A percentile compares a stretch with the other conserved stretches of the same genome.
phyloP scores from a whole-genome alignment of 352 stramenopile genomes.

The Globisporangium perplexum region DNA sequence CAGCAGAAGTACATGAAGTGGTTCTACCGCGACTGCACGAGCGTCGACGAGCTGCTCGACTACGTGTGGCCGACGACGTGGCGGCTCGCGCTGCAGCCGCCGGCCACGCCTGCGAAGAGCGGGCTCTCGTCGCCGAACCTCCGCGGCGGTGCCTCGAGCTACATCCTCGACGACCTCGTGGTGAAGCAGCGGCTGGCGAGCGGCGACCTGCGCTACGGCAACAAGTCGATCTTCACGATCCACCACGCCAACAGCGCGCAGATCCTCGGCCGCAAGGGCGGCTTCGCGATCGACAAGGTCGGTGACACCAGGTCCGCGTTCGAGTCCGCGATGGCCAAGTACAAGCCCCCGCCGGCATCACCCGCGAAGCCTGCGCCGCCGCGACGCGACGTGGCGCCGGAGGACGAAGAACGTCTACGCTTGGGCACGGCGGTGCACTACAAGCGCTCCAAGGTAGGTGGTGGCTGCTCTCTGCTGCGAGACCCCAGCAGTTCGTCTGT shows the following conservation, averaged over 20 bases:
- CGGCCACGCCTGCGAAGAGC: not conserved
- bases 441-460: constrained; percentile 6
- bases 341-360: not conserved
- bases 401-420: constrained; percentile 10
- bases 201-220: constrained; percentile 36
- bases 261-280: constrained; percentile 18
- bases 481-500: no score
- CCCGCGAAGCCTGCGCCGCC: not conserved
- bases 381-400: not conserved
- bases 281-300: constrained; percentile 16
- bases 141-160: constrained; percentile 12
- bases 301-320: constrained; percentile 19
- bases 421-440: constrained; percentile 13
- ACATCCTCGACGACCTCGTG: constrained; percentile 50
- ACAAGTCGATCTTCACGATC: constrained; percentile 45
- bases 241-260: constrained; percentile 32
- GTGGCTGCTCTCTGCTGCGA: not conserved
- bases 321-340: constrained; percentile 1
- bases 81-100: constrained; percentile 10
- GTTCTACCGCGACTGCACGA: constrained; percentile 53
- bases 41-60: constrained; percentile 45
- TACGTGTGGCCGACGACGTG: constrained; percentile 46
- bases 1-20: constrained; percentile 51
- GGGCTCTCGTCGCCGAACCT: not conserved
- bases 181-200: constrained; percentile 32